A percentile compares a stretch with the other conserved stretches of the same genome.
phyloP scores from a whole-genome alignment of 176 grass and related monocot species.

The Tillandsia fasciculata region DNA sequence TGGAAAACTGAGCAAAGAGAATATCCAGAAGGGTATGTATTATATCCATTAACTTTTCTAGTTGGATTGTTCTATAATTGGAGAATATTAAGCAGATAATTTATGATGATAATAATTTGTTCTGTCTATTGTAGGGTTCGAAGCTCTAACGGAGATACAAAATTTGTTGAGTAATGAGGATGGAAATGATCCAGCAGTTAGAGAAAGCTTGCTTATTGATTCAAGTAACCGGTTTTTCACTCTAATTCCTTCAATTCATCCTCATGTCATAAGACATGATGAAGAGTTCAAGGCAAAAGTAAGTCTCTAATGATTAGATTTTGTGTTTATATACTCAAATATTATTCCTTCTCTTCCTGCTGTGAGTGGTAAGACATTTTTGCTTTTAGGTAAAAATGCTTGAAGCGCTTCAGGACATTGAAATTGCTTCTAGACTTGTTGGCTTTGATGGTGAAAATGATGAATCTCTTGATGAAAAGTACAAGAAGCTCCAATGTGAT shows the following conservation, averaged over 20 bases:
- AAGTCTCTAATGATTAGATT: conserved; percentile 17
- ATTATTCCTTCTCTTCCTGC: neutral
- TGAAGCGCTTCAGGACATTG: conserved; percentile 92
- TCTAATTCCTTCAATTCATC: conserved; percentile 91
- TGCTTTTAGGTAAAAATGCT: conserved; percentile 81
- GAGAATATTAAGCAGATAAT: neutral
- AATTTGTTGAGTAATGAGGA: conserved; percentile 55
- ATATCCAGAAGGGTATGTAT: conserved; percentile 74
- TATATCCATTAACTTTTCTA: neutral
- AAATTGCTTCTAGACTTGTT: conserved; percentile 93
- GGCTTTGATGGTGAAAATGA: conserved; percentile 65
- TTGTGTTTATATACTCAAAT: neutral
- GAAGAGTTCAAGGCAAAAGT: conserved; percentile 74
- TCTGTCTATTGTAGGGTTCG: conserved; percentile 49
- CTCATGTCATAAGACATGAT: conserved; percentile 67
- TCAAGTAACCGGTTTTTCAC: conserved; percentile 93
- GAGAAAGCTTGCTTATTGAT: conserved; percentile 78
- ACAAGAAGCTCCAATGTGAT: conserved; percentile 67
- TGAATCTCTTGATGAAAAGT: conserved; percentile 87
- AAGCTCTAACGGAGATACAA: conserved; percentile 91
- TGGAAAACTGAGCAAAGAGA: conserved; percentile 91
- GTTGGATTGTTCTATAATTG: neutral
- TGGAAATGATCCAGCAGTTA: conserved; percentile 47
- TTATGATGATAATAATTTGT: conserved; percentile 1
- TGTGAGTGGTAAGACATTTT: neutral